A percentile compares a stretch with the other conserved stretches of the same genome.
These are phyloP conservation scores for Aspergillus sp. DNA, from an alignment of 2,329 filamentous ascomycete genomes.

Conservation along the genomic window DNA sequence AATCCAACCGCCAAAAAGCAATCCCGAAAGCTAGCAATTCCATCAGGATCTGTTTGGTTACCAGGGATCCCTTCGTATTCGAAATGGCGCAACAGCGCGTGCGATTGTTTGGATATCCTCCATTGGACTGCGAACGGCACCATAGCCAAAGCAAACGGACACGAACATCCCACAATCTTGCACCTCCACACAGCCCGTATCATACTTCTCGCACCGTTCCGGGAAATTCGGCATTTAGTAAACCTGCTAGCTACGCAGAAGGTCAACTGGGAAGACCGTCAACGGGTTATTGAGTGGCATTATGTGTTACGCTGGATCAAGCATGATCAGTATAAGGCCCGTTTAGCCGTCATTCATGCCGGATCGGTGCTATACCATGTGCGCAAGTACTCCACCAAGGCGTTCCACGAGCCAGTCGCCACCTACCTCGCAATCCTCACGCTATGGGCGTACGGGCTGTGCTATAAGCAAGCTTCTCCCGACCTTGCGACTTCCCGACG, in stretches of 20 bases:
- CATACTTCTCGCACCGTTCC: constrained; percentile 52
- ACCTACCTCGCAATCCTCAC: constrained; percentile 49
- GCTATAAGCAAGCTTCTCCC: constrained; percentile 29
- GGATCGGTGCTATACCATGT: constrained; percentile 55
- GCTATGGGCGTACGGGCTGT: constrained; percentile 50
- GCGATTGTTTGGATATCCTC: constrained; percentile 53
- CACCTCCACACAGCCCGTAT: constrained; percentile 58
- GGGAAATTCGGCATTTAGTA: constrained; percentile 47
- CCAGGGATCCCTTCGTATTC: constrained; percentile 49
- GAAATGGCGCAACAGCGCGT: constrained; percentile 47
- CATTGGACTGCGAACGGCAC: constrained; percentile 59
- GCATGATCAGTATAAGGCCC: constrained; percentile 57
- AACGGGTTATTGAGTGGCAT: constrained; percentile 36
- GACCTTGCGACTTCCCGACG: constrained; percentile 23
- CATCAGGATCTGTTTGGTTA: constrained; percentile 44
- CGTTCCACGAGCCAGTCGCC: constrained; percentile 50
- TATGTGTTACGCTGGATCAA: constrained; percentile 51
- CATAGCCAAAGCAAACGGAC: constrained; percentile 50
- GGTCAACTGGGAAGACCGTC: constrained; percentile 30
- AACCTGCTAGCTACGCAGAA: constrained; percentile 34
- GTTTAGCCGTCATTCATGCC: constrained; percentile 56
- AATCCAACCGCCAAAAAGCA: constrained; percentile 45
- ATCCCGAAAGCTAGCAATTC: constrained; percentile 34
- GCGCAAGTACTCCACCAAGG: constrained; percentile 49
- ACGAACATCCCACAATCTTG: constrained; percentile 56